Evolutionary conservation across 441 rosid species (phyloP), one percentile per base, ranked within the genome.

Genomic region (Brassica balearica): DNA sequence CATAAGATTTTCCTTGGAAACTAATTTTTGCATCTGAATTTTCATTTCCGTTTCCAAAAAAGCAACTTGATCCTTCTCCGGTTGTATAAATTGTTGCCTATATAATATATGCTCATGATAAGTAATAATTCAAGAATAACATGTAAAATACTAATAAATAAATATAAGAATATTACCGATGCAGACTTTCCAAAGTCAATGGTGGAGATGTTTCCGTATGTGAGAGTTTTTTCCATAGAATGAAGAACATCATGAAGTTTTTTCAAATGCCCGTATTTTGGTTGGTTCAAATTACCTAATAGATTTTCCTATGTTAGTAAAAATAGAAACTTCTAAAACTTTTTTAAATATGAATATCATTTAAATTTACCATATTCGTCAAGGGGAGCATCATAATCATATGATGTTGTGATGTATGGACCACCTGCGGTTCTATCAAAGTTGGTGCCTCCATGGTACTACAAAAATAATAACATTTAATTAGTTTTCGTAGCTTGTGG

Each of bases 311-410:
- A 4, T 10, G 29, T 2, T 38, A 6, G 5, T 38, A 17, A 36
- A 4, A 14, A 12, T 14, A 17, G 2, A 43, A 7, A 1, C 0
- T 2, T 14, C 1, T 20, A 32, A n/a, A 46, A 66, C 0, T 0
- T 10, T 20, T 14, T 17, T 0, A 67, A 19, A 14, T 48, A 51
- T 14, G 3, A 51, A 5, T 51, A 14, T 14, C 14, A 5, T 56
- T 8, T n/a, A 29, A 10, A 51, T 1, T 65, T 63, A 93, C 97
- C 97, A 72, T 65, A 90, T 82, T 93, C 94, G 11, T 92, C 88
- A 6, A 93, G 82, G 96, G 93, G 19, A 92, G 53, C 96, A 83
- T 91, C 86, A n/a, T 92, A 91, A 64, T 91, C 94, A 58, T 92
- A 91, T 2, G 88, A 27, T 8, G 56, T 48, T 48, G 56, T 48